These are phyloP conservation scores for Colletotrichum tofieldiae DNA, from an alignment of 2,329 filamentous ascomycete genomes.

Conservation along the genomic window DNA sequence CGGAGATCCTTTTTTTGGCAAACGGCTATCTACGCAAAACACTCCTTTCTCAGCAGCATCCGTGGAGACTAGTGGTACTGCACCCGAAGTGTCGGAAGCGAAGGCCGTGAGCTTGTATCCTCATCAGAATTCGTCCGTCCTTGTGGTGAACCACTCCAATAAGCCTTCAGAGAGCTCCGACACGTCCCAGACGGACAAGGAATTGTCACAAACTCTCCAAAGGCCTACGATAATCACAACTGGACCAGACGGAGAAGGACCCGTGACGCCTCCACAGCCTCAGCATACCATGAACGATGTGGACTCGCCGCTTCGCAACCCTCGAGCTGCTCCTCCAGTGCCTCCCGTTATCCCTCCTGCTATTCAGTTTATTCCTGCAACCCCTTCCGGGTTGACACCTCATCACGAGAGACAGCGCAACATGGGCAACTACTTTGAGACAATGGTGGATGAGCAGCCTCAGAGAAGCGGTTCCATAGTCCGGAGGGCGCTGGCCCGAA, in stretches of 20 bases:
- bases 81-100: slow-evolving; percentile 74
- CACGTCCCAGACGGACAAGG: slow-evolving; percentile 49
- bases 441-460: slow-evolving; percentile 60
- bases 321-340: slow-evolving; percentile 68
- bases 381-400: slow-evolving; percentile 73
- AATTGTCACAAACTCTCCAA: slow-evolving; percentile 46
- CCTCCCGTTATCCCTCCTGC: slow-evolving; percentile 63
- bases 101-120: slow-evolving; percentile 74
- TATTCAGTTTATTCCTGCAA: slow-evolving; percentile 75
- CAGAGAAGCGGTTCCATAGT: slow-evolving; percentile 66
- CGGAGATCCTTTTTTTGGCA: slow-evolving; percentile 68
- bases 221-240: slow-evolving; percentile 58
- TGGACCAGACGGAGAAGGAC: slow-evolving; percentile 56
- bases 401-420: slow-evolving; percentile 66
- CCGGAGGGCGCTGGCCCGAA: slow-evolving; percentile 67
- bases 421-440: slow-evolving; percentile 69
- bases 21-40: slow-evolving; percentile 68
- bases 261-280: slow-evolving; percentile 69
- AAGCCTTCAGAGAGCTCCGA: slow-evolving; percentile 65
- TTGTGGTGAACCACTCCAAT: slow-evolving; percentile 72
- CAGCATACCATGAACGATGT: slow-evolving; percentile 66
- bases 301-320: slow-evolving; percentile 75
- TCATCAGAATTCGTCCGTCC: slow-evolving; percentile 76
- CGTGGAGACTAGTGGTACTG: slow-evolving; percentile 74
- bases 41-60: slow-evolving; percentile 76